phyloP scores from a whole-genome alignment of 2,329 filamentous ascomycete genomes.

The Claviceps capensis region DNA sequence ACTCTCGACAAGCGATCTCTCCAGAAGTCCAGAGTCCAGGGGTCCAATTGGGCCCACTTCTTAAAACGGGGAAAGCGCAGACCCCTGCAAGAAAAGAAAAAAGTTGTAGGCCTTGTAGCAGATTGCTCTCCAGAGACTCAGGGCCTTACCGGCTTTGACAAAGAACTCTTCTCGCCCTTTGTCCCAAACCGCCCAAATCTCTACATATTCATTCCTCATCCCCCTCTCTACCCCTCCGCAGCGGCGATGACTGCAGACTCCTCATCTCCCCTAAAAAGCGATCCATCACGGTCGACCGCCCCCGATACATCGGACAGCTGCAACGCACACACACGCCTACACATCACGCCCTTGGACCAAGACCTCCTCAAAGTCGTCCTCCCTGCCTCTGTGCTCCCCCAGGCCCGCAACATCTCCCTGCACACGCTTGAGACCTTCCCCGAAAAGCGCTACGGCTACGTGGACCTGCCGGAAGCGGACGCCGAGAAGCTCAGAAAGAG shows the following conservation, averaged over 20 bases:
- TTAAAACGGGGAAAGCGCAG: background rate
- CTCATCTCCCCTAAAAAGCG: background rate
- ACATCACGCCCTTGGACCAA: constrained; percentile 76
- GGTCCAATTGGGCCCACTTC: background rate
- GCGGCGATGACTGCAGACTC: constrained; percentile 1
- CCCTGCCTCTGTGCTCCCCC: constrained; percentile 48
- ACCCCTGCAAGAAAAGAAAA: background rate
- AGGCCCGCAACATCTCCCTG: constrained; percentile 73
- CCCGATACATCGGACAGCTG: background rate
- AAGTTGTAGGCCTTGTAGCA: too few species aligned
- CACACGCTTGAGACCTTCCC: constrained; percentile 78
- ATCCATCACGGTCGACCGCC: background rate
- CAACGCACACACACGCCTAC: constrained; percentile 35
- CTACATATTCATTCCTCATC: background rate
- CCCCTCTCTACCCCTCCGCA: background rate
- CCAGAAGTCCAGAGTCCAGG: too few species aligned
- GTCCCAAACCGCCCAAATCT: background rate
- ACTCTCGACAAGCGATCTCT: too few species aligned
- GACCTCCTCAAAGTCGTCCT: constrained; percentile 61
- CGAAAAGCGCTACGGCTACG: constrained; percentile 78
- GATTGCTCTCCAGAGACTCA: background rate
- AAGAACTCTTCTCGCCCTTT: background rate
- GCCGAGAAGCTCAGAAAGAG: constrained; percentile 88
- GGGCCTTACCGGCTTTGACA: too few species aligned
- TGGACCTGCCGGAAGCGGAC: constrained; percentile 68